Base-by-base conservation (phyloP, 2,329 filamentous ascomycete genomes). In the Grosmannia serpens region DNA sequence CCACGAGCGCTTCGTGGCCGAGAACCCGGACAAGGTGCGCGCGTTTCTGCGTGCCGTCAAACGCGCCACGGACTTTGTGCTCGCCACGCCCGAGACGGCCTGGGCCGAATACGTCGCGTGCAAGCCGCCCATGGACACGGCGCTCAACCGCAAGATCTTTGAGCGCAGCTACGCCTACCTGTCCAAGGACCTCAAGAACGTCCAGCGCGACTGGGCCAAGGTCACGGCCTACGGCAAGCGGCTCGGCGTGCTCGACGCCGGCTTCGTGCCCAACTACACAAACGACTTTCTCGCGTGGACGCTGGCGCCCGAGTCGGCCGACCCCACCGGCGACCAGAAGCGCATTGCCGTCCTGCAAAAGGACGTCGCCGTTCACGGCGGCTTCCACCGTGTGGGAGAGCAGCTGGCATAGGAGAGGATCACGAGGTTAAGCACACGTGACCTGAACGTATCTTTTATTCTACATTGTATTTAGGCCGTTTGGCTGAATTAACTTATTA, bases 91-190 rank as follows among this genome's bases (percentile, higher is more conserved):
- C 0, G 77, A 79, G 52, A 67, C 74, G 54, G 85, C 87, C 0
- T 90, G 85, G 76, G 75, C 75, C 15, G 84, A 87, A 66, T 89
- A 88, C 68, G 77, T 86, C 63, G 84, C 84, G 66, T 81, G 87
- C 74, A 91, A 90, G 73, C 84, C 86, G 3, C 77, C 77, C 64
- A 87, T 90, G 84, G 81, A 76, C 50, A 83, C 82, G 0, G 67
- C 74, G 1, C 80, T 89, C 59, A 89, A 90, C 75, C 80, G 82
- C 65, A 89, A 89, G 78, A 89, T 91, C 71, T 90, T 88, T 66
- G 86, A 90, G 77, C 83, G 87, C 61, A 87, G 83, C 65, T 91
- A 82, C 66, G 86, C 87, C 24, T 90, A 89, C 76, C 88, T 90
- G 70, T 87, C 83, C 88, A 80, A 35, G 13, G 59, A 61, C 44